These are phyloP conservation scores for Microbotryomycetes sp. DNA, from an alignment of 1,284 basidiomycete genomes.

Conservation along the genomic window DNA sequence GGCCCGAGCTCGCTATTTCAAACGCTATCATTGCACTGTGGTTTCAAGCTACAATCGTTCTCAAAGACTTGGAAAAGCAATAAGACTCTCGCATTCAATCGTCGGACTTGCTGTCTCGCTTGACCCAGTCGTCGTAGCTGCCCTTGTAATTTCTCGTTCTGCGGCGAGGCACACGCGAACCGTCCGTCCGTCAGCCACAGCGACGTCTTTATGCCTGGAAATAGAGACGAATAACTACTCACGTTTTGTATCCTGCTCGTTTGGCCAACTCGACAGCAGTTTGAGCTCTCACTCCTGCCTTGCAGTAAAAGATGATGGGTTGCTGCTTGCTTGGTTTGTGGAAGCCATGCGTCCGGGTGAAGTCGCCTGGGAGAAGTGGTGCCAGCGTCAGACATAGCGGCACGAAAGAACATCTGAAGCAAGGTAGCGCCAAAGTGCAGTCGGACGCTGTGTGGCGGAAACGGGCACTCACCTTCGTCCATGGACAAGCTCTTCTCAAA, in stretches of 20 bases:
- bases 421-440: neutral
- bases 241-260: slow-evolving; percentile 79
- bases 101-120: neutral
- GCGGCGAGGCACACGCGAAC: slow-evolving; percentile 1
- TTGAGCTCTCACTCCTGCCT: slow-evolving; percentile 77
- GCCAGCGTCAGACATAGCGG: neutral
- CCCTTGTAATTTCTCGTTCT: neutral
- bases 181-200: neutral
- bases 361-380: slow-evolving; percentile 35
- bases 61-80: no score
- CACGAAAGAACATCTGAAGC: neutral
- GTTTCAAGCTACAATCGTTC: no score
- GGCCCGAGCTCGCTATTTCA: no score
- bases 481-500: slow-evolving; percentile 66
- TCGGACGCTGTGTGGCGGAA: slow-evolving; percentile 39
- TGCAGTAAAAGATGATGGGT: slow-evolving; percentile 88
- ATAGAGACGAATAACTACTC: slow-evolving; percentile 37
- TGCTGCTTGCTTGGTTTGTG: slow-evolving; percentile 68
- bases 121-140: neutral
- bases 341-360: slow-evolving; percentile 60
- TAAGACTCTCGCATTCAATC: neutral
- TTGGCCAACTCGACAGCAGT: slow-evolving; percentile 78
- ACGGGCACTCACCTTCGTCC: slow-evolving; percentile 56
- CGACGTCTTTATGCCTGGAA: neutral
- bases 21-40: no score